phyloP scores from a whole-genome alignment of 2,329 filamentous ascomycete species.

The Trichoderma endophyticum region DNA sequence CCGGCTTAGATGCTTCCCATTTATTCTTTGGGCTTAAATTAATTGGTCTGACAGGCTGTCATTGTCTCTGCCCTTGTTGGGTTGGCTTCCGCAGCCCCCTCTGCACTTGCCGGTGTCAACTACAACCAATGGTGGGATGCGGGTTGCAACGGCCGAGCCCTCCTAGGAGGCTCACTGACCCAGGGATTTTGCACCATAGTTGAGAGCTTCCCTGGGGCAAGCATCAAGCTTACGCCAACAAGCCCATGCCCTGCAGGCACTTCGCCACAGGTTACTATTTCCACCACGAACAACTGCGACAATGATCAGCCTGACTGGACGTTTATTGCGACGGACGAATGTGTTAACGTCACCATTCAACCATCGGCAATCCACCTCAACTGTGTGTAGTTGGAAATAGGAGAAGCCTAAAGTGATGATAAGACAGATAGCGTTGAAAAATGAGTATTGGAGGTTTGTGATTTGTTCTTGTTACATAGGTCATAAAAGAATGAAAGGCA shows the following conservation, averaged over 20 bases:
- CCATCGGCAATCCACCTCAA: not conserved
- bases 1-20: not conserved
- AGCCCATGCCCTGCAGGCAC: slow-evolving; percentile 1
- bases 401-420: not conserved
- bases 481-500: not conserved
- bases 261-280: not conserved
- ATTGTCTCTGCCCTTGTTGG: not conserved
- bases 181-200: not conserved
- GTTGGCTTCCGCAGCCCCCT: not conserved
- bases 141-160: not conserved
- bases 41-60: not conserved
- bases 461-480: not conserved
- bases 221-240: not conserved
- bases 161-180: not conserved
- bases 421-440: not conserved
- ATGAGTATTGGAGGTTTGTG: not conserved
- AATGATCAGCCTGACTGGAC: not conserved
- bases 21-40: not conserved
- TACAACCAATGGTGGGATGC: not conserved
- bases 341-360: not conserved
- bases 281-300: not conserved
- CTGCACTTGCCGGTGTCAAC: not conserved
- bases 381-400: not conserved
- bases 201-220: not conserved
- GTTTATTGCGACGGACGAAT: not conserved